Evolutionary conservation across 352 stramenopile genomes (phyloP).

Genomic region (Pythium angustatum): DNA sequence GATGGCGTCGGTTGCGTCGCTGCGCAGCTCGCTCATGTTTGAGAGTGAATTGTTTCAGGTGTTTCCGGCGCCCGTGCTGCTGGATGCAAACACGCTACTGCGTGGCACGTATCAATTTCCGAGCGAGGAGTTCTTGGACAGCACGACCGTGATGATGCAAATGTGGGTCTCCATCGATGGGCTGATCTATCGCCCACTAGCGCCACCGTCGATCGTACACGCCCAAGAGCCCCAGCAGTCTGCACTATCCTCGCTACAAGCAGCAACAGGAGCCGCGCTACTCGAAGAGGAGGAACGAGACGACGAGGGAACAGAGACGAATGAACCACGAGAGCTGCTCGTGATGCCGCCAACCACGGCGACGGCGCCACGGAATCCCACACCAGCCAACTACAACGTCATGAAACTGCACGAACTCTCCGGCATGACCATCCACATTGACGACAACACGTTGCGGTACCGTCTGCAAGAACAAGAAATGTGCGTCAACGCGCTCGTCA

Average conservation of each 20-base stretch:
- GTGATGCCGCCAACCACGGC: background rate
- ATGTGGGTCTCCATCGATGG: conserved; percentile 82
- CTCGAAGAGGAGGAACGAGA: background rate
- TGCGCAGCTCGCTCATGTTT: conserved; percentile 79
- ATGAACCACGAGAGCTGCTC: background rate
- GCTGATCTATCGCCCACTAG: conserved; percentile 75
- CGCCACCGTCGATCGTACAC: conserved; percentile 65
- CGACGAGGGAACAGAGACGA: background rate
- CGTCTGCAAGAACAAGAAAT: conserved; percentile 52
- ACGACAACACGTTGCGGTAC: conserved; percentile 85
- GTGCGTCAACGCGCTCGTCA: conserved; percentile 80
- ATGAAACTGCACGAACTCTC: conserved; percentile 82
- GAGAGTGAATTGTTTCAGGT: conserved; percentile 85
- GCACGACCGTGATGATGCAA: conserved; percentile 85
- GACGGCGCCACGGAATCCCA: background rate
- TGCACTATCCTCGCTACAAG: background rate
- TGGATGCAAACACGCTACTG: conserved; percentile 78
- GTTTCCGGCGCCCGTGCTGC: conserved; percentile 76
- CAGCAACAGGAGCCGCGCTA: no score
- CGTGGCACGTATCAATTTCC: conserved; percentile 60
- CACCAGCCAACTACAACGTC: conserved; percentile 17
- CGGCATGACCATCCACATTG: conserved; percentile 83
- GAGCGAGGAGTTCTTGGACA: conserved; percentile 53
- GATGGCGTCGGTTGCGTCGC: conserved; percentile 75
- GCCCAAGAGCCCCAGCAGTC: conserved; percentile 2